Evolutionary conservation across 352 stramenopile genomes (phyloP), one percentile per base, ranked within the genome.

Genomic region (Phytophthora aleatoria): DNA sequence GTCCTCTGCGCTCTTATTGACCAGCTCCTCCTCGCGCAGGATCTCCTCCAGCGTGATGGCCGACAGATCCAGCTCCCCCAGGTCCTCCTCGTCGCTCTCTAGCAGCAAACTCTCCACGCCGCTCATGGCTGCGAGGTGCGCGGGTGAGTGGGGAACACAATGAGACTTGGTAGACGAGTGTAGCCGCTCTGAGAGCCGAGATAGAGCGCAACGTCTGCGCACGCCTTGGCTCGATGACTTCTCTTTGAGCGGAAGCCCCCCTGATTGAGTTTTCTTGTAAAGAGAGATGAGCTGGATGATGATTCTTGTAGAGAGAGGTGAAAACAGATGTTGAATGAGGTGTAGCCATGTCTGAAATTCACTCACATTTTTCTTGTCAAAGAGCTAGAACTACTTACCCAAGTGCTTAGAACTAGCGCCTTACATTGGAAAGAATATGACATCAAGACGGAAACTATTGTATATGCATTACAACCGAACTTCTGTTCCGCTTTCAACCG

Each of bases 41-140:
- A 92, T 92, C 51, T 90, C 79, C 55, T 92, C 83, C 20, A 92
- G 69, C 49, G 81, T 90, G 53, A 92, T 88, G 56, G 71, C 53
- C 13, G 73, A 79, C 45, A 92, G 72, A 58, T 90, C 83, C 50
- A 89, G 27, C 47, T 91, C 82, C 9, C 69, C 78, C 35, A 92
- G 52, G 51, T 90, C 83, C 47, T 90, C 79, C 9, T 88, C 77
- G 36, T 92, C 83, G 60, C 81, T 90, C 48, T 90, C 83, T 24
- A 87, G 62, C 49, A 89, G 64, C 39, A 89, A 57, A 69, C 71
- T 85, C 50, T 89, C 79, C 39, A 89, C 77, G 28, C 64, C 64
- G 52, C 69, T 85, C 78, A 87, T 87, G 47, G 11, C 55, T 35
- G 12, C 2, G 10, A 64, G 26, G 54, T 48, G 27, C 3, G 11